Conservation (phyloP, 306 rosid genomes). For the Fragaria iinumae region DNA sequence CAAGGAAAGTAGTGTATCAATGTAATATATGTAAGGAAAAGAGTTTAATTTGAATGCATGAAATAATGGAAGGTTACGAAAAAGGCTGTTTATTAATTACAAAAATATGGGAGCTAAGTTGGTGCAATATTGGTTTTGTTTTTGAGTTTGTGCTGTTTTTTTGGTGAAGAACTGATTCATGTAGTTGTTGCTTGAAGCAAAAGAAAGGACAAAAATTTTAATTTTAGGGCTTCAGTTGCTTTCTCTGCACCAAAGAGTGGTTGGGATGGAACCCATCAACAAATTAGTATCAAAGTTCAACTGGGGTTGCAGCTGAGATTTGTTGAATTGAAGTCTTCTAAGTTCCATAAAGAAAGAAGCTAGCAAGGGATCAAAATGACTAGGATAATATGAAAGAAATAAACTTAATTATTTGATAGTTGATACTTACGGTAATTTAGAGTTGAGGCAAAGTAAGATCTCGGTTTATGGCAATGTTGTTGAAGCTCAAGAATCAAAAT, state of each 20-base stretch:
- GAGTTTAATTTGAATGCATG: constrained; percentile 6
- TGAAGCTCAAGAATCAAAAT: neutral
- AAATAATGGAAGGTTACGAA: neutral
- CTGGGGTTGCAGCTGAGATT: neutral
- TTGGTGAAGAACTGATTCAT: constrained; percentile 41
- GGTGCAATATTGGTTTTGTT: constrained; percentile 6
- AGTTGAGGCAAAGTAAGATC: neutral
- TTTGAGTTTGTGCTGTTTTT: constrained; percentile 27
- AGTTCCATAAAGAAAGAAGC: neutral
- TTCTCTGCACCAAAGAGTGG: constrained; percentile 67
- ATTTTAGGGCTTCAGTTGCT: constrained; percentile 42
- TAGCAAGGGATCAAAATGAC: neutral
- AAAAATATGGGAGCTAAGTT: constrained; percentile 9
- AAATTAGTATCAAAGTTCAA: constrained; percentile 21
- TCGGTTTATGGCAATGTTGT: neutral
- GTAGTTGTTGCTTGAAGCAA: constrained; percentile 78
- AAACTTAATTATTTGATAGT: neutral
- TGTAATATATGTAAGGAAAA: constrained; percentile 28
- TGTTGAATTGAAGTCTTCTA: constrained; percentile 7
- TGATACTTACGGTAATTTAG: neutral
- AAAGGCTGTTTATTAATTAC: constrained; percentile 16
- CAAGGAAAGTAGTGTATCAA: constrained; percentile 17
- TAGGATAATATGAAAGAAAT: neutral
- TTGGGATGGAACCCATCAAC: constrained; percentile 68
- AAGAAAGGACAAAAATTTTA: constrained; percentile 40